Evolutionary conservation across 2,329 filamentous ascomycete genomes (phyloP), one percentile per base, ranked within the genome.

Genomic region (Cordyceps tenuipes): DNA sequence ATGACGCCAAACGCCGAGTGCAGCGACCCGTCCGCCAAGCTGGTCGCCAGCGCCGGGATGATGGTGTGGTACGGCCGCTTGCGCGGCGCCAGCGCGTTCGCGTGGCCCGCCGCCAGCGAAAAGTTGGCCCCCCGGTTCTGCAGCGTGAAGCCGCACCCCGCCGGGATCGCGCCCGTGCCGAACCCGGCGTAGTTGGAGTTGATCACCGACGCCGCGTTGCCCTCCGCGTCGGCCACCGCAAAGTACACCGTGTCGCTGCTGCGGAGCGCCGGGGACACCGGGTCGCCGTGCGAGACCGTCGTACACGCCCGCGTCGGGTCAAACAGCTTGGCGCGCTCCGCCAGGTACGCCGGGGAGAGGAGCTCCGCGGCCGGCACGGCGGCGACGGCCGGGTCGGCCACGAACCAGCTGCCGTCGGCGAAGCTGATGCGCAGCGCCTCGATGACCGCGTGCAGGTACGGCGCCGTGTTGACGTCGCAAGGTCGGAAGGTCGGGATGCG

Each of bases 1-100:
- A 97, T 97, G 62, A 97, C 93, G 57, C 94, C 94, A 68, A 93
- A 97, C 0, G 96, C 89, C 4, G 85, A 88, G 72, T 96, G 90
- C 60, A 97, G 75, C 53, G 82, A 86, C 29, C 84, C 83, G 66
- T 95, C 91, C 5, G 77, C 75, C 19, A 83, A 71, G 66, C 94
- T 91, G 0, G 94, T 97, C 19, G 93, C 85, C 72, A 97, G 82
- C 0, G 89, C 93, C 0, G 94, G 93, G 67, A 99, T 99, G 72
- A 99, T 97, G 58, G 94, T 99, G 73, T 97, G 94, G 74, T 97
- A 99, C 0, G 94, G 94, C 50, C 94, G 76, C 77, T 97, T 97
- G 39, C 86, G 79, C 0, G 91, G 90, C 8, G 84, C 89, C 15
- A 96, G 79, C 21, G 80, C 81, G 69, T 97, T 97, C 1, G 92